phyloP scores from a whole-genome alignment of 768 basidiomycete genomes.

The Tricholoma terreum region DNA sequence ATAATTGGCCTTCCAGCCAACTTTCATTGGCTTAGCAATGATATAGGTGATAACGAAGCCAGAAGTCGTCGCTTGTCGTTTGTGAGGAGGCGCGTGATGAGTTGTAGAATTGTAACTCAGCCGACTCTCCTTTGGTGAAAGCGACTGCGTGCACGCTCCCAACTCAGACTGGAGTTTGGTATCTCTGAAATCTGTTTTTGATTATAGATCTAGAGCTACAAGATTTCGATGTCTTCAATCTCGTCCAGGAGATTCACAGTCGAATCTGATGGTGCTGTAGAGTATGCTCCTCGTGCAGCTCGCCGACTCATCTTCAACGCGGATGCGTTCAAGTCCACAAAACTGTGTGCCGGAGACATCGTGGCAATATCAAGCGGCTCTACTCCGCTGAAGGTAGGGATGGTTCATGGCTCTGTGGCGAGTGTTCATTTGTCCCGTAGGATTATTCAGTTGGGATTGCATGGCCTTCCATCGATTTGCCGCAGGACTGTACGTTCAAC shows the following conservation, averaged over 20 bases:
- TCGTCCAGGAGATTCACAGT: slow-evolving; percentile 40
- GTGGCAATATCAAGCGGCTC: slow-evolving; percentile 47
- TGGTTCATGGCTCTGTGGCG: neutral
- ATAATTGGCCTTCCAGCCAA: slow-evolving; percentile 14
- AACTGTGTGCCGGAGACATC: slow-evolving; percentile 67
- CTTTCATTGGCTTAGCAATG: slow-evolving; percentile 12
- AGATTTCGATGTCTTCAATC: slow-evolving; percentile 19
- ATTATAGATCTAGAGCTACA: neutral
- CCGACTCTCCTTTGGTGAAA: too few relatives aligned
- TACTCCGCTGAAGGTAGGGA: slow-evolving; percentile 24
- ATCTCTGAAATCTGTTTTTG: neutral
- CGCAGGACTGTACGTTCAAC: slow-evolving; percentile 51
- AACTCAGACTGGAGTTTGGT: too few relatives aligned
- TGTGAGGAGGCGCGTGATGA: neutral
- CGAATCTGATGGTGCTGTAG: slow-evolving; percentile 30
- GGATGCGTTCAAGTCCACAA: slow-evolving; percentile 57
- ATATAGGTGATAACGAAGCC: neutral
- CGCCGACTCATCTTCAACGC: slow-evolving; percentile 64
- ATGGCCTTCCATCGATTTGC: slow-evolving; percentile 71
- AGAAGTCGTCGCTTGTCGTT: neutral
- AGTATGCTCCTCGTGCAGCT: slow-evolving; percentile 46
- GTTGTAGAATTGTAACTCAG: neutral
- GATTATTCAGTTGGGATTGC: slow-evolving; percentile 64
- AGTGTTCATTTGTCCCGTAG: slow-evolving; percentile 32
- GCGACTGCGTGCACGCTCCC: too few relatives aligned